Evolutionary conservation across 2,329 filamentous ascomycete genomes (phyloP), one percentile per base, ranked within the genome.

Genomic region (Dothidotthia symphoricarpi): DNA sequence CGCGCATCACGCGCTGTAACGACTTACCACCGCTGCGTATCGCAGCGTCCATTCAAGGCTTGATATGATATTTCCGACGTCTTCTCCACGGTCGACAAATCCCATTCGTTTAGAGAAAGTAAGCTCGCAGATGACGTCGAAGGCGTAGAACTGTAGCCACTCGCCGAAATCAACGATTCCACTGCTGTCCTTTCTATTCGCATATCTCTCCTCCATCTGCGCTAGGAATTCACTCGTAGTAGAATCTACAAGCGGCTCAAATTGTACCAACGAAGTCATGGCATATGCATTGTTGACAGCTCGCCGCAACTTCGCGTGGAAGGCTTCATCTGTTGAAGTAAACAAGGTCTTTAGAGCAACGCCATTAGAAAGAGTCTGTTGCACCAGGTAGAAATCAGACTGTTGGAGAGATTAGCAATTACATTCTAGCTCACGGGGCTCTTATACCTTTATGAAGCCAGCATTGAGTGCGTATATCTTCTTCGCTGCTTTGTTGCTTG

Each of bases 401-500:
- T 49, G 4, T 13, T 15, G 3, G 9, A 10, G 7, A 9, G 7
- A n/a, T 43, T 11, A 46, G 29, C 30, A 22, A 13, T 5, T 3
- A 3, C 19, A 16, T 8, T 3, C 9, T 9, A 1, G 8, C 14
- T 4, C n/a, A 2, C 5, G 2, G 19, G 15, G 36, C 59, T 36
- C 61, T 28, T 31, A 7, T 13, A 45, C 47, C 36, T 50, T 47
- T 1, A 38, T 24, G 19, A 41, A 51, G 4, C 41, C 44, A 17
- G 39, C 27, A 24, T 47, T 45, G 14, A 45, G 33, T 3, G 41
- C 39, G 22, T 48, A 48, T 13, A 48, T 46, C 25, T 41, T 44
- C 28, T 42, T 44, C 2, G 40, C 42, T 4, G 71, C 83, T 36
- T 77, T 76, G 0, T 85, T 83, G 46, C 85, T 75, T 1, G 82